These are phyloP conservation scores for Irpex sp. DNA, from an alignment of 1,284 basidiomycete genomes.

Conservation along the genomic window DNA sequence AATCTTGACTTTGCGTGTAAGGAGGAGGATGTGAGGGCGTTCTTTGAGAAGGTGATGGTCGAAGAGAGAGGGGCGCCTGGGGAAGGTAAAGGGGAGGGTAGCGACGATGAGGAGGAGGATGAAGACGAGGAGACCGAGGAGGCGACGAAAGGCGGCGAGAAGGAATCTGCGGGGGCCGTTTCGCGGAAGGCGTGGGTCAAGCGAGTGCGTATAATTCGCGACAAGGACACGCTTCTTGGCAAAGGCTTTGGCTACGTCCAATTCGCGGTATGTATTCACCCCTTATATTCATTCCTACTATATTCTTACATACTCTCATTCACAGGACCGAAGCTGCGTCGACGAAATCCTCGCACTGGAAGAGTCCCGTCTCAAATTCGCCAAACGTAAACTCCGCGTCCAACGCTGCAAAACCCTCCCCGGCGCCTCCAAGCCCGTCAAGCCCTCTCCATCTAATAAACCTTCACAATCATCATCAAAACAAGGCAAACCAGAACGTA, in stretches of 20 bases:
- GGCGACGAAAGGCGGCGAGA: slow-evolving; percentile 10
- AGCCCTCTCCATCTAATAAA: slow-evolving; percentile 16
- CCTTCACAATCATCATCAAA: background rate
- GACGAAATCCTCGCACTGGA: slow-evolving; percentile 86
- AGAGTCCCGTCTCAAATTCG: slow-evolving; percentile 75
- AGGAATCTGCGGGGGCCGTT: background rate
- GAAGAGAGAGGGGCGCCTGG: slow-evolving; percentile 65
- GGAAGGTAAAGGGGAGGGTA: slow-evolving; percentile 26
- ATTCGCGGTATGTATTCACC: slow-evolving; percentile 55
- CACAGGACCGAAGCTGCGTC: slow-evolving; percentile 81
- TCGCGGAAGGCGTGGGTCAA: slow-evolving; percentile 67
- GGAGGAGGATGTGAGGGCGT: slow-evolving; percentile 86
- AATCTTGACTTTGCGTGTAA: slow-evolving; percentile 90
- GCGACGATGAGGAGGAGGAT: slow-evolving; percentile 22
- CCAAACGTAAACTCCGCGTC: slow-evolving; percentile 84
- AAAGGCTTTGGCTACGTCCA: slow-evolving; percentile 97
- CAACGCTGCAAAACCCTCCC: slow-evolving; percentile 75
- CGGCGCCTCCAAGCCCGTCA: slow-evolving; percentile 28
- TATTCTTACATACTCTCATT: slow-evolving; percentile 4
- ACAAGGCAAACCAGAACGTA: background rate
- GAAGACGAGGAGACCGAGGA: slow-evolving; percentile 23
- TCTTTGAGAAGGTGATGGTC: slow-evolving; percentile 80
- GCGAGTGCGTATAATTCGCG: slow-evolving; percentile 84
- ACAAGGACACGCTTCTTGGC: slow-evolving; percentile 92
- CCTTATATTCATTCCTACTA: background rate